Evolutionary conservation across 768 basidiomycete species (phyloP), one percentile per base, ranked within the genome.

Genomic region (Leccinum aurantiacum): DNA sequence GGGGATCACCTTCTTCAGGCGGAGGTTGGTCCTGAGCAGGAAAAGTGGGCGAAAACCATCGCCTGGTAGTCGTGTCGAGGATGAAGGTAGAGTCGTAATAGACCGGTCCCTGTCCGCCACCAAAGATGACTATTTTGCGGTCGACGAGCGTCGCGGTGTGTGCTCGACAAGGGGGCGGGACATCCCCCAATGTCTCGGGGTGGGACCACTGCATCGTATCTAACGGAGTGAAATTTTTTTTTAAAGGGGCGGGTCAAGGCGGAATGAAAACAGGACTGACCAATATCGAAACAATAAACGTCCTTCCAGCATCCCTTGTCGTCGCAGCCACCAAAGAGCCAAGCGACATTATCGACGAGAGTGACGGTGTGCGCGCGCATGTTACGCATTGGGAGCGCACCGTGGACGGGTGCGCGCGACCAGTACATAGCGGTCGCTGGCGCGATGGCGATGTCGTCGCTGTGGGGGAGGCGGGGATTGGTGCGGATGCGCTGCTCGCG

Each of bases 151-250:
- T 95, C 3, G 91, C 89, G 1, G 90, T 91, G 69, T 97, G 95
- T 5, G 93, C 95, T 24, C 95, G 84, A 52, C 89, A 90, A 0
- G 91, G 90, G 1, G 90, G 89, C 0, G 94, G 90, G 4, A 84
- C 71, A 2, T 91, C 88, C n/a, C 95, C 95, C 3, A 80, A 64
- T 19, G 86, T 87, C 17, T 90, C 85, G 0, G 91, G 87, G 61
- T 87, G 85, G 1, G 85, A 83, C 95, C 95, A 96, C 70, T 90
- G 86, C 84, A 95, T 90, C 24, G 90, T 93, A 72, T 95, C 92
- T 93, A 61, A 19, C 10, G 2, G 10, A 46, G 2, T 3, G 1
- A 41, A 4, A 22, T 22, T 22, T 22, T 22, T 22, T 22, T 22
- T 33, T 19, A 8, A 19, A 19, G 41, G 41, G 13, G 49, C 46